Conservation (phyloP, 192 early-diverging fungal genomes). For the Polychytrium aggregatum region DNA sequence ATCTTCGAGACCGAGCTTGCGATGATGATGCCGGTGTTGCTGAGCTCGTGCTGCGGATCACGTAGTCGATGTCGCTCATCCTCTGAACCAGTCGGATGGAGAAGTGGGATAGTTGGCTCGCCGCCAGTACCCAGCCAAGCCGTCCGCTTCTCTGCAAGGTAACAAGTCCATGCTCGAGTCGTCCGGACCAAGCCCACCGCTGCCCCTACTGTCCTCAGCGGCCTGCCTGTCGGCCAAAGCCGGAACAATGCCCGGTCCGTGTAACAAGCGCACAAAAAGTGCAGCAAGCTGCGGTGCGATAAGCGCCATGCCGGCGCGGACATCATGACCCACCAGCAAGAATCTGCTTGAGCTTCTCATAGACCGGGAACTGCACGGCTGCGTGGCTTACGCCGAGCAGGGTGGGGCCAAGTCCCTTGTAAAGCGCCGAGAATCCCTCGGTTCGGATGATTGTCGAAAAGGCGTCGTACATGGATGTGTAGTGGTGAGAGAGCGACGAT, state of each 20-base stretch:
- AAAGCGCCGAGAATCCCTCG: conserved; percentile 77
- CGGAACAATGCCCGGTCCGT: background rate
- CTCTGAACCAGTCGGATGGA: too few species aligned
- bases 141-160: too few species aligned
- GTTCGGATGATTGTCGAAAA: conserved; percentile 58
- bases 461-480: conserved; percentile 72
- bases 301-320: background rate
- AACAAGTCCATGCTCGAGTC: too few species aligned
- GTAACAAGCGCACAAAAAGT: background rate
- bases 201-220: too few species aligned
- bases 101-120: too few species aligned
- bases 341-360: conserved; percentile 71
- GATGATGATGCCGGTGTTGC: conserved; percentile 51
- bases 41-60: conserved; percentile 15
- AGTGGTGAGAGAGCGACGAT: conserved; percentile 58
- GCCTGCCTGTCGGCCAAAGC: too few species aligned
- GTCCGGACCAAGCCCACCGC: too few species aligned
- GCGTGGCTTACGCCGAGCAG: conserved; percentile 88
- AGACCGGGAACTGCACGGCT: conserved; percentile 90
- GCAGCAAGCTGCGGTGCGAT: background rate
- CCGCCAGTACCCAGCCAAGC: too few species aligned
- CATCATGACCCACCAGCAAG: conserved; percentile 11
- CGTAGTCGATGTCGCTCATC: too few species aligned
- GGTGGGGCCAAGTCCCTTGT: conserved; percentile 85
- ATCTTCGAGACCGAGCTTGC: conserved; percentile 82